Evolutionary conservation across 1,139 yeast species (phyloP).

Genomic region (Yamadazyma sp.): DNA sequence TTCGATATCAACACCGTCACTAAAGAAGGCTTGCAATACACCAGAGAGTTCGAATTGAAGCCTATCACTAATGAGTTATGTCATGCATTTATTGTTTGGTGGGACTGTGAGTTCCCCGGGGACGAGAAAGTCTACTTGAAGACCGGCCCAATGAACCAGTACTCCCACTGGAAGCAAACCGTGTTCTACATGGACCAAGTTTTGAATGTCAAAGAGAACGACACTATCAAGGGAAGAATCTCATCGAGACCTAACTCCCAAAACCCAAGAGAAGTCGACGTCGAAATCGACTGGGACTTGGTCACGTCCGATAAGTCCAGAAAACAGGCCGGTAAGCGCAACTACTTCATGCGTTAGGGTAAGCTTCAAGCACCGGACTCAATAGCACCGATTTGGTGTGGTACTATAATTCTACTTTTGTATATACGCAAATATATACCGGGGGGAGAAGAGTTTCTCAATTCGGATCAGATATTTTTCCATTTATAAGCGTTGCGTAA

Average conservation of each 20-base stretch:
- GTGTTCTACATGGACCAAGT: constrained; percentile 89
- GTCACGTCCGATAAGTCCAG: constrained; percentile 56
- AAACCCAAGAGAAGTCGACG: constrained; percentile 86
- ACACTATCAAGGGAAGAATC: constrained; percentile 66
- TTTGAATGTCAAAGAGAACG: constrained; percentile 76
- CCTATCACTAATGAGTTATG: constrained; percentile 79
- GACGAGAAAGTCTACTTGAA: constrained; percentile 63
- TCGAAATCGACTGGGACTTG: constrained; percentile 62
- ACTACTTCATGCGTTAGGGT: constrained; percentile 63
- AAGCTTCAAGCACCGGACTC: too few species aligned
- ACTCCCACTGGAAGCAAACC: constrained; percentile 97
- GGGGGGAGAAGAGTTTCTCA: too few species aligned
- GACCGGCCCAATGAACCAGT: constrained; percentile 79
- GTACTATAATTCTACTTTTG: too few species aligned
- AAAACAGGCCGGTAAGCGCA: constrained; percentile 54
- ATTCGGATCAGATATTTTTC: too few species aligned
- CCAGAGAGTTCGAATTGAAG: constrained; percentile 61
- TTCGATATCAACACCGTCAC: constrained; percentile 89
- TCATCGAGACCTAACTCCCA: constrained; percentile 71
- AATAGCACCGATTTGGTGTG: not conserved
- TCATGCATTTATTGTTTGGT: constrained; percentile 93
- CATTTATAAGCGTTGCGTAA: too few species aligned
- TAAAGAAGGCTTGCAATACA: constrained; percentile 78
- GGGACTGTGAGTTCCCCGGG: constrained; percentile 83
- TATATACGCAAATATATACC: too few species aligned